phyloP scores from a whole-genome alignment of 768 basidiomycete genomes.

The Pleurotus cornucopiae region DNA sequence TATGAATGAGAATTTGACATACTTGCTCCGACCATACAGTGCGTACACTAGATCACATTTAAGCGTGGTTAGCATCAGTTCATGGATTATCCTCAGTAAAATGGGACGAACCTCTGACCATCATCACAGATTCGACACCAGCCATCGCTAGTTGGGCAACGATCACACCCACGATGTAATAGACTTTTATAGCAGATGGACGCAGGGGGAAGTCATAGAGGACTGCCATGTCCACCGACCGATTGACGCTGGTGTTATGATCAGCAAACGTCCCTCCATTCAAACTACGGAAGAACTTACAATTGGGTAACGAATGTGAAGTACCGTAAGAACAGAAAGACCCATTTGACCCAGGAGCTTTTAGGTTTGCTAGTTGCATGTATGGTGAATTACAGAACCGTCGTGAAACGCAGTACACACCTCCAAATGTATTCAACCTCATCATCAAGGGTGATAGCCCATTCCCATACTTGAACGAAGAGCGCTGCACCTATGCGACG shows the following conservation, averaged over 20 bases:
- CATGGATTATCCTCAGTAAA: no score
- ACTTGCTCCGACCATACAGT: constrained; percentile 20
- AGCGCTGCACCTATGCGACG: background rate
- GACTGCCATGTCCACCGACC: constrained; percentile 16
- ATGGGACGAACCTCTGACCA: constrained; percentile 21
- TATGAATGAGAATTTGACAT: constrained; percentile 17
- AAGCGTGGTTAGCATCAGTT: background rate
- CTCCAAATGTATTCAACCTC: constrained; percentile 11
- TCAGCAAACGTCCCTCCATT: constrained; percentile 5
- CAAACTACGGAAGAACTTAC: constrained; percentile 13
- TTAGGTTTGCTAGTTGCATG: constrained; percentile 18
- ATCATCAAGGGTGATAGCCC: constrained; percentile 8
- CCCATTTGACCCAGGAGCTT: constrained; percentile 29
- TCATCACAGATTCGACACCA: constrained; percentile 25
- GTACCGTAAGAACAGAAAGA: constrained; percentile 26
- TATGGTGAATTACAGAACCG: background rate
- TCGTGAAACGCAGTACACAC: background rate
- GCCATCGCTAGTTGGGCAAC: constrained; percentile 18
- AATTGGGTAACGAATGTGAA: constrained; percentile 20
- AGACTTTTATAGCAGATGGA: constrained; percentile 7
- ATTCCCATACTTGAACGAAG: constrained; percentile 7
- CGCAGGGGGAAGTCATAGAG: constrained; percentile 4
- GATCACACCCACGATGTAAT: constrained; percentile 21
- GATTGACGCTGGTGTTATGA: constrained; percentile 7
- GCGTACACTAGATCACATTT: constrained; percentile 22